Percentiles rank a stretch among this genome's conserved stretches.
These are phyloP conservation scores for Pseudocercospora fuligena DNA, from an alignment of 2,329 filamentous ascomycete genomes.

Conservation along the genomic window DNA sequence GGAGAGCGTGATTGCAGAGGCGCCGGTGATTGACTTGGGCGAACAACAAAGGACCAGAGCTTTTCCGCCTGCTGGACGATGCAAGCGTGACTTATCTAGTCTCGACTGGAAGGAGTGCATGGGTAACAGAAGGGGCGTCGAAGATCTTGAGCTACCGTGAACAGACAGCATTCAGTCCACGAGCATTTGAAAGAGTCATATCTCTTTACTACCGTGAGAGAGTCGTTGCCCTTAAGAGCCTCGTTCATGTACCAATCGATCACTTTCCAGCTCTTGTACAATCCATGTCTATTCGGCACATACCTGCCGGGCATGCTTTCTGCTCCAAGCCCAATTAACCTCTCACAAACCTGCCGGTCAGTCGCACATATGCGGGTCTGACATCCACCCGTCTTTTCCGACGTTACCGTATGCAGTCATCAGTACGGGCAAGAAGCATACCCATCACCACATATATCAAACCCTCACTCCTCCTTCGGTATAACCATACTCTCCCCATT, in stretches of 20 bases:
- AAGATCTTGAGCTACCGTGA: too few relatives aligned
- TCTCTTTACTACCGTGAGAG: neutral
- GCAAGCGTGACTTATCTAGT: too few relatives aligned
- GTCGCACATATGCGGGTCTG: neutral
- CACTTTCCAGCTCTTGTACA: neutral
- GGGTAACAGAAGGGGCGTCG: too few relatives aligned
- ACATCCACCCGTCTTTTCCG: neutral
- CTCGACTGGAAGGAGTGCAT: too few relatives aligned
- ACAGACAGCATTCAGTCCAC: too few relatives aligned
- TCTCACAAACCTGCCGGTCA: neutral
- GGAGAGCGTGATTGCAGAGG: too few relatives aligned
- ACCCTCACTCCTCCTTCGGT: constrained; percentile 25
- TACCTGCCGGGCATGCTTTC: neutral
- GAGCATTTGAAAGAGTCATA: too few relatives aligned
- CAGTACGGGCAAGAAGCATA: neutral
- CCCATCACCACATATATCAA: neutral
- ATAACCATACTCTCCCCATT: constrained; percentile 43
- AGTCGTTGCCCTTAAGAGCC: neutral
- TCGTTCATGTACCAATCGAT: neutral
- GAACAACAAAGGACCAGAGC: too few relatives aligned
- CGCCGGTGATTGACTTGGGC: too few relatives aligned
- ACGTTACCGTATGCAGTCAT: neutral
- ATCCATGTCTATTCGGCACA: neutral
- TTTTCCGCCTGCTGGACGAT: too few relatives aligned
- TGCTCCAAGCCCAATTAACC: neutral